Evolutionary conservation across 495 filamentous ascomycete genomes (phyloP).

Genomic region (Penicillium argentinense): DNA sequence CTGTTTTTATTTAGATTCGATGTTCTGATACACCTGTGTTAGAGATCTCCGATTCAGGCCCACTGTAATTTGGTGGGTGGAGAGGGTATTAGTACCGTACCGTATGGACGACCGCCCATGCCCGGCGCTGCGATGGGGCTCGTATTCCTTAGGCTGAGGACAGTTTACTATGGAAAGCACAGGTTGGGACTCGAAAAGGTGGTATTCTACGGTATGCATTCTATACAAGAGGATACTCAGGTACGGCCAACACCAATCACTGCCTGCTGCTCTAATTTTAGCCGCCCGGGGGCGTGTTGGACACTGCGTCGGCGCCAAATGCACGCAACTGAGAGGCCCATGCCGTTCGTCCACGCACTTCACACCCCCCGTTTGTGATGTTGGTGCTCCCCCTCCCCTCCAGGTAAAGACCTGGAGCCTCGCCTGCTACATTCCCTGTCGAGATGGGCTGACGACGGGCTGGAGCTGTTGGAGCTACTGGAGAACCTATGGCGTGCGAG

Average conservation of each 20-base stretch:
- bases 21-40: constrained; percentile 15
- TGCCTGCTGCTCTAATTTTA: constrained; percentile 44
- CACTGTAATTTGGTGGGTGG: constrained; percentile 17
- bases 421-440: too few relatives aligned
- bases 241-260: too few relatives aligned
- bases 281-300: constrained; percentile 34
- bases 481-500: constrained; percentile 8
- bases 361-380: background rate
- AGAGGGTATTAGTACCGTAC: too few relatives aligned
- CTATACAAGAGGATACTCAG: background rate
- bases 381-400: too few relatives aligned
- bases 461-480: too few relatives aligned
- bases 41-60: constrained; percentile 28
- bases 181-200: too few relatives aligned
- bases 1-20: constrained; percentile 25
- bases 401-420: too few relatives aligned
- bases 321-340: constrained; percentile 35
- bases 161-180: too few relatives aligned
- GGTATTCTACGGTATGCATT: background rate
- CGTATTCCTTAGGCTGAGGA: background rate
- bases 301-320: constrained; percentile 40
- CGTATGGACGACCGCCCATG: too few relatives aligned
- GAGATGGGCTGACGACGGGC: too few relatives aligned
- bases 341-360: constrained; percentile 1
- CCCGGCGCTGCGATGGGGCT: background rate